phyloP scores from a whole-genome alignment of 805 yeast species.

The Ogataea wickerhamii region DNA sequence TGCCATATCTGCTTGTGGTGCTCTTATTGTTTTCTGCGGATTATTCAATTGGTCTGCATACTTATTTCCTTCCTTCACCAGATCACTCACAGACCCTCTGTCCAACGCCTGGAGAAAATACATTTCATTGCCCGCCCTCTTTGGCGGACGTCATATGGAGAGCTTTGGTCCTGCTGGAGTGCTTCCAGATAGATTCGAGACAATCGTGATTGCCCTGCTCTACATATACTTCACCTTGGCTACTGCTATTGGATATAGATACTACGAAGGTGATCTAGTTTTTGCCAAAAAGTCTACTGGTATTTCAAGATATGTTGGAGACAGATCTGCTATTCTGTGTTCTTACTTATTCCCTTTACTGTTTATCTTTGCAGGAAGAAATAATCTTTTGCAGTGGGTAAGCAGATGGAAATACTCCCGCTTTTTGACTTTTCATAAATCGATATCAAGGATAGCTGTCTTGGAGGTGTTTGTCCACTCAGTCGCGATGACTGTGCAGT shows the following conservation, averaged over 20 bases:
- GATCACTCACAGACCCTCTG: constrained; percentile 29
- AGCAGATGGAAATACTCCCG: constrained; percentile 57
- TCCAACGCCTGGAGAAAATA: constrained; percentile 26
- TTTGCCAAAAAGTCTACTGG: constrained; percentile 21
- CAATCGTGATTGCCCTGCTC: constrained; percentile 40
- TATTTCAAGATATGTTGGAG: constrained; percentile 38
- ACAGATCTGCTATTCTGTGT: constrained; percentile 50
- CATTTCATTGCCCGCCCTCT: constrained; percentile 23
- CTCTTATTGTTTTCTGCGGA: constrained; percentile 40
- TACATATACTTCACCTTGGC: constrained; percentile 24
- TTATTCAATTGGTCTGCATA: constrained; percentile 39
- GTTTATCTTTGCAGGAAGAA: constrained; percentile 58
- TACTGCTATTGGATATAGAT: constrained; percentile 22
- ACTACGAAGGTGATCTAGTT: constrained; percentile 20
- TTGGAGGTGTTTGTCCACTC: constrained; percentile 45
- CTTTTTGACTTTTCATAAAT: constrained; percentile 56
- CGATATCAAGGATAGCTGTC: constrained; percentile 45
- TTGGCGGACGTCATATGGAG: constrained; percentile 22
- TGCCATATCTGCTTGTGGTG: constrained; percentile 46
- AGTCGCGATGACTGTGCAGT: constrained; percentile 27
- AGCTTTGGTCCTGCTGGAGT: constrained; percentile 24
- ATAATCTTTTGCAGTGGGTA: constrained; percentile 55
- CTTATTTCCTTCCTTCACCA: constrained; percentile 37
- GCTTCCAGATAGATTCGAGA: constrained; percentile 54
- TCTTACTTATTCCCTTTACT: constrained; percentile 49